Evolutionary conservation across 805 yeast species (phyloP), one percentile per base, ranked within the genome.

Genomic region (Pichia membranifaciens): DNA sequence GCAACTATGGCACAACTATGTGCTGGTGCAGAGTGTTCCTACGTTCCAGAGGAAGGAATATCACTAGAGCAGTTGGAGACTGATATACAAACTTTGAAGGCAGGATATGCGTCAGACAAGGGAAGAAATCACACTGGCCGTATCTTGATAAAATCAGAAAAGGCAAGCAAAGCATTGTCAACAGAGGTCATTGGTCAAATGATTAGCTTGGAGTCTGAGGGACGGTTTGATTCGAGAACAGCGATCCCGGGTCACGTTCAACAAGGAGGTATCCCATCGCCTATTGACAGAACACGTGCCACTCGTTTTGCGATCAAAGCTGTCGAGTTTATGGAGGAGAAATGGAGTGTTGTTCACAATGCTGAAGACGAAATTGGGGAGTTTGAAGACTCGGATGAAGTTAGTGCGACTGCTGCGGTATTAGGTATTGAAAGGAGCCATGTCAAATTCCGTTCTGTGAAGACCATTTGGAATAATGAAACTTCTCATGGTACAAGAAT

Each of bases 181-280:
- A 78, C 90, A 2, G 78, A 82, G 45, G 73, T 81, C 23, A 73
- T 86, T 58, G 84, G 91, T n/a, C 79, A 81, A 34, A 82, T 86
- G 48, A 75, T 83, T 51, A 74, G 75, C 49, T 83, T 79, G 54
- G 81, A 80, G 51, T 76, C 82, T 25, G 68, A 74, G 18, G 82
- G 84, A 31, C 73, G 78, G 57, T 86, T 83, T 55, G 91, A 85
- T 57, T 80, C 87, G 20, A 81, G 82, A 63, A 79, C 90, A 6
- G 93, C 93, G 12, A 73, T 82, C 47, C 95, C 95, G 21, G 93
- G 95, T 20, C 95, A 85, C 61, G 90, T 85, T 29, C 93, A 86
- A 68, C 95, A 86, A 63, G 95, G 95, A 60, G 82, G 81, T 44
- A 68, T 79, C 28, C 93, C 95, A 48, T 76, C 87, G 0, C 76